phyloP scores from a whole-genome alignment of 2,329 filamentous ascomycete genomes.

The Akanthomyces muscarius region DNA sequence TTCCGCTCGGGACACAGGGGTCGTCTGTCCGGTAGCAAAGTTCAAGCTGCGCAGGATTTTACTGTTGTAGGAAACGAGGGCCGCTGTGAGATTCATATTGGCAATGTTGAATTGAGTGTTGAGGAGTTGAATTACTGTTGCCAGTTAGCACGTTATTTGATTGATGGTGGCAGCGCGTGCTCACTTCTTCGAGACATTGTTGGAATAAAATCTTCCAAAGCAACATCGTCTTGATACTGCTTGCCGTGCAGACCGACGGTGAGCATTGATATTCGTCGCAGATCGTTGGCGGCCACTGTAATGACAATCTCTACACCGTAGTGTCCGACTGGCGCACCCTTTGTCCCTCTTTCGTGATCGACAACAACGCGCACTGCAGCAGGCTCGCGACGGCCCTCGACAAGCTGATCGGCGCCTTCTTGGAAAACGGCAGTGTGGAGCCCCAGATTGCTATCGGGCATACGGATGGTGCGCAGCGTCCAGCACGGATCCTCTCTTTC shows the following conservation, averaged over 20 bases:
- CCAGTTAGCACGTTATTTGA: conserved; percentile 30
- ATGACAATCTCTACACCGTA: conserved; percentile 69
- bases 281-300: conserved; percentile 54
- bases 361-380: conserved; percentile 70
- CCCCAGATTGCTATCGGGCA: conserved; percentile 56
- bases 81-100: conserved; percentile 60
- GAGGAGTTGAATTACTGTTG: conserved; percentile 65
- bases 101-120: conserved; percentile 65
- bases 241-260: conserved; percentile 64
- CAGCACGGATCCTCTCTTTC: conserved; percentile 78
- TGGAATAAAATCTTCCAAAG: conserved; percentile 66
- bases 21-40: conserved; percentile 41
- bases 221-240: conserved; percentile 70
- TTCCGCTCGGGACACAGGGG: conserved; percentile 48
- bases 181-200: conserved; percentile 70
- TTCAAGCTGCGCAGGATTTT: conserved; percentile 70
- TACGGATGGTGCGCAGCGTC: conserved; percentile 68
- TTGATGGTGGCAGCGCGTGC: conserved; percentile 25
- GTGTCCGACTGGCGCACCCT: conserved; percentile 61
- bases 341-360: conserved; percentile 63
- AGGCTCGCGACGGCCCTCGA: conserved; percentile 62
- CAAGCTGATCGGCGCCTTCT: conserved; percentile 58
- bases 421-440: conserved; percentile 68
- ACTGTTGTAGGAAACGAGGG: conserved; percentile 72
- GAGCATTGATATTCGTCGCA: conserved; percentile 46